These are phyloP conservation scores for Seminavis robusta DNA, from an alignment of 108 stramenopile species.

Conservation along the genomic window DNA sequence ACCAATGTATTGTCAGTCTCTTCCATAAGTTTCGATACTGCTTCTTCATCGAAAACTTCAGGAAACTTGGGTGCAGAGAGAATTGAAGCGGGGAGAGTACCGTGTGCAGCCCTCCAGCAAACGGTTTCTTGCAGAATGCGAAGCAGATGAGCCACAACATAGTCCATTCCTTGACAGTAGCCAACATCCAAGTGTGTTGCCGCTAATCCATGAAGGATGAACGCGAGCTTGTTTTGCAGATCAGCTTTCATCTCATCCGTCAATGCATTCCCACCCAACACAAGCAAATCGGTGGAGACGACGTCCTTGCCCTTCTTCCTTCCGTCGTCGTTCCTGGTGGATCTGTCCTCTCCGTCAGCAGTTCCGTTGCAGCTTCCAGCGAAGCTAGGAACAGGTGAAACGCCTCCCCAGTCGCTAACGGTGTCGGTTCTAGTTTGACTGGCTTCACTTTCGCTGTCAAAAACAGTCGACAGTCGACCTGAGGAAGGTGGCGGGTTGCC, in stretches of 20 bases:
- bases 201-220: slow-evolving; percentile 76
- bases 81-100: slow-evolving; percentile 39
- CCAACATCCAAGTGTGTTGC: slow-evolving; percentile 77
- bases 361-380: slow-evolving; percentile 6
- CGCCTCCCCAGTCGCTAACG: slow-evolving; percentile 85
- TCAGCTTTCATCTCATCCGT: slow-evolving; percentile 70
- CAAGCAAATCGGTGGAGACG: slow-evolving; percentile 46
- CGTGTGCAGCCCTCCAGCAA: slow-evolving; percentile 51
- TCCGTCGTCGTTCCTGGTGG: slow-evolving; percentile 1
- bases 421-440: slow-evolving; percentile 69
- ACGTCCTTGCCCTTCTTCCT: no score
- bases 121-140: slow-evolving; percentile 84
- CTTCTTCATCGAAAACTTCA: neutral
- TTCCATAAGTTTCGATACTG: slow-evolving; percentile 7
- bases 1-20: slow-evolving; percentile 49
- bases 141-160: slow-evolving; percentile 85
- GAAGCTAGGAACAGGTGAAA: slow-evolving; percentile 67
- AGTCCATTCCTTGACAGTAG: slow-evolving; percentile 92
- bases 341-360: neutral
- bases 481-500: slow-evolving; percentile 26
- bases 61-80: slow-evolving; percentile 3
- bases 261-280: slow-evolving; percentile 69
- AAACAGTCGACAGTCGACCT: neutral
- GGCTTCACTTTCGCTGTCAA: slow-evolving; percentile 10
- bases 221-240: slow-evolving; percentile 75